Evolutionary conservation across 805 yeast genomes (phyloP), one percentile per base, ranked within the genome.

Genomic region (Lachancea fermentati): DNA sequence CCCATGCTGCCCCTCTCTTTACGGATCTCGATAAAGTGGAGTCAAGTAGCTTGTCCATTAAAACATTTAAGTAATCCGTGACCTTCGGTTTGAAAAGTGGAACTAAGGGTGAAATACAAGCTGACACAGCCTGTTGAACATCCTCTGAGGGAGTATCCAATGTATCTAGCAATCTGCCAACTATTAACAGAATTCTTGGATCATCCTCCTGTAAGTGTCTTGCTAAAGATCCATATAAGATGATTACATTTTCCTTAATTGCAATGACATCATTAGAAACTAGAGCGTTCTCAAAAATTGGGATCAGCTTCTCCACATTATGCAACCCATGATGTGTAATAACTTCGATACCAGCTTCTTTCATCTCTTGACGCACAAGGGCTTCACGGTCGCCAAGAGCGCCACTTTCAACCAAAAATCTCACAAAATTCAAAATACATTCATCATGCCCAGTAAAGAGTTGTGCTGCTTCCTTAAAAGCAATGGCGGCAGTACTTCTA

Each of bases 1-100:
- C 98, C 66, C 85, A 88, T 1, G 97, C 97, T 2, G 96, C 91
- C 55, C 97, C 99, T 49, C 91, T 75, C 57, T 96, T 74, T n/a
- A 71, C 68, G 1, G 75, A 73, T 29, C 68, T 54, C 7, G 58
- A 51, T 1, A 46, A 43, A 4, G 65, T 63, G 4, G 71, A 60
- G 32, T 64, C 61, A 55, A 85, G 78, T 18, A 89, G 66, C 48
- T 74, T 78, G 4, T 67, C 75, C 54, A 85, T 73, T 36, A 88
- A 66, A 3, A 54, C 50, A 28, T 80, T 83, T 42, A 85, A 64
- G 49, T 82, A 77, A 1, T 63, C 60, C 19, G 72, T 73, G 19
- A 81, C 71, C 12, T 69, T 67, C 2, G 71, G 55, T 29, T 65
- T 71, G 42, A 83, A 75, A 12, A 77, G 64, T 19, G 70, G 68